Percentiles rank a stretch among this genome's conserved stretches.
phyloP scores from a whole-genome alignment of 108 stramenopile species.

The Fragilariopsis cylindrus region DNA sequence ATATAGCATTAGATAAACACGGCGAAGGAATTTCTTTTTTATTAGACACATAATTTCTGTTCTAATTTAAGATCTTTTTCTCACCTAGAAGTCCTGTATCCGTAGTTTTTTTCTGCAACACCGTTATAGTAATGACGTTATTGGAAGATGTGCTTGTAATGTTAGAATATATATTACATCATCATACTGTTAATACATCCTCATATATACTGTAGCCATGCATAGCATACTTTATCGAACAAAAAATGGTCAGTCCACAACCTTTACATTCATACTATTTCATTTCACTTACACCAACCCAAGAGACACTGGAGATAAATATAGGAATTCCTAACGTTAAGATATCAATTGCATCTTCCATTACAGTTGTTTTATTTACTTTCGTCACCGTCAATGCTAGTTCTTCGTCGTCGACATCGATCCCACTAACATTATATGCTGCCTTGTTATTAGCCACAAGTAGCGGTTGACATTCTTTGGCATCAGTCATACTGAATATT shows the following conservation, averaged over 20 bases:
- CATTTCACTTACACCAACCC: conserved; percentile 46
- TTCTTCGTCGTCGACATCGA: not conserved
- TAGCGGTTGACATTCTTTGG: too few species aligned
- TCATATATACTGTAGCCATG: not conserved
- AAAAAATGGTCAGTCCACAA: not conserved
- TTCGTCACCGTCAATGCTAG: not conserved
- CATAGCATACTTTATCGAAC: not conserved
- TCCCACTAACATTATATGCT: too few species aligned
- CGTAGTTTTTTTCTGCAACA: conserved; percentile 18
- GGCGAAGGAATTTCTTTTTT: too few species aligned
- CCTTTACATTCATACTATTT: not conserved
- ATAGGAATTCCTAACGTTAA: conserved; percentile 59
- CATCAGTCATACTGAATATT: too few species aligned
- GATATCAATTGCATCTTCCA: conserved; percentile 41
- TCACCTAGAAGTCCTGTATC: conserved; percentile 11
- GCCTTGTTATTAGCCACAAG: too few species aligned
- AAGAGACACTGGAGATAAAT: conserved; percentile 60
- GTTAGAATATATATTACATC: not conserved
- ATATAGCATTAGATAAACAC: not conserved
- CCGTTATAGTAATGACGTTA: too few species aligned
- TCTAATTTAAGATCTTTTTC: not conserved
- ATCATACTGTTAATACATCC: not conserved
- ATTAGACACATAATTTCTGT: too few species aligned
- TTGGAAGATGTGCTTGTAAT: too few species aligned
- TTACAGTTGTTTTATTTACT: not conserved